Evolutionary conservation across 129 eudicot genomes (phyloP), one percentile per base, ranked within the genome.

Genomic region (Glebionis coronaria): DNA sequence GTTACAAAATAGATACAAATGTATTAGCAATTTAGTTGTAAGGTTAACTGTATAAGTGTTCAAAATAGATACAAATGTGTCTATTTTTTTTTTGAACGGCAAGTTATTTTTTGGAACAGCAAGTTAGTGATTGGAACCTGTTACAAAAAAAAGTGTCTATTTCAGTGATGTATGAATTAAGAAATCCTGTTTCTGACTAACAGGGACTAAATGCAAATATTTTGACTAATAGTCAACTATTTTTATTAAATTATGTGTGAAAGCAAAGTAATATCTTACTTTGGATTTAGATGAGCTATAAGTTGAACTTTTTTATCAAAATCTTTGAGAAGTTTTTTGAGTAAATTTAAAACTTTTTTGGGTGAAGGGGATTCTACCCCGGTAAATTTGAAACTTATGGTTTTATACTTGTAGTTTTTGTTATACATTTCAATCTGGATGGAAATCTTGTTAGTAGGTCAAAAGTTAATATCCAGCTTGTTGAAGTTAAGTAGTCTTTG

Each of bases 171-270:
- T 61, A 0, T 19, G 14, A 3, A 15, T 31, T 28, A 31, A 19
- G 18, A 35, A 61, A n/a, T 35, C 12, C 10, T 3, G 49, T 61
- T 8, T 9, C 28, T n/a, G 13, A n/a, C 46, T 9, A 3, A 60
- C 42, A 60, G 5, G 47, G 15, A 60, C 25, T 31, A 16, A 28
- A 31, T 47, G 14, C 64, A 12, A 21, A 10, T 58, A 57, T 42
- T 54, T 54, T 54, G 31, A 54, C n/a, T 25, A n/a, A 12, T 25
- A 25, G 62, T 56, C 62, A 11, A 7, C 13, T 44, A 21, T 49
- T 59, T 4, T 70, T 46, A 2, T 25, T 65, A 14, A 42, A 20
- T 65, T 18, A 31, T 65, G 72, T 65, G 71, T 65, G 18, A 46
- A 56, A 56, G 23, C 65, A 16, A 16, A 0, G 5, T 8, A 42